phyloP scores from a whole-genome alignment of 306 rosid species.

The Lathyrus aphaca region DNA sequence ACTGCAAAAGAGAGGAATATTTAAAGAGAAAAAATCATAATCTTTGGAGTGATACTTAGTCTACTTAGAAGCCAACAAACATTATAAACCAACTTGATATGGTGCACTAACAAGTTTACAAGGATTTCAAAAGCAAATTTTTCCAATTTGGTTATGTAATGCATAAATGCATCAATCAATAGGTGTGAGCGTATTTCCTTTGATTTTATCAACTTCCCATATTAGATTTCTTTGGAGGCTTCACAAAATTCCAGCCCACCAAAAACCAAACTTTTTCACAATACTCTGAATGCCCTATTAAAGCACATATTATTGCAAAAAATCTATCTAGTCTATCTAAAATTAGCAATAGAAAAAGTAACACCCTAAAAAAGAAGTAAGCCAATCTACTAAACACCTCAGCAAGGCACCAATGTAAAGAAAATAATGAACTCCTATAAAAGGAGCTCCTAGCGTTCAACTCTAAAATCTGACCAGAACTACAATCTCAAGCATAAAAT shows the following conservation, averaged over 20 bases:
- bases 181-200: not conserved
- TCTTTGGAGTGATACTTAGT: constrained; percentile 16
- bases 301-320: not conserved
- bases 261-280: not conserved
- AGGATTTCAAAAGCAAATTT: constrained; percentile 12
- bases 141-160: not conserved
- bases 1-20: constrained; percentile 50
- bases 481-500: not conserved
- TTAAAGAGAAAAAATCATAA: constrained; percentile 35
- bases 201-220: not conserved
- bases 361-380: not conserved
- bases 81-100: constrained; percentile 8
- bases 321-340: not conserved
- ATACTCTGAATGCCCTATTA: not conserved
- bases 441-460: not conserved
- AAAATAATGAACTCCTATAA: not conserved
- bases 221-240: not conserved
- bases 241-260: not conserved
- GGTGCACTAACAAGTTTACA: constrained; percentile 2
- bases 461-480: constrained; percentile 5
- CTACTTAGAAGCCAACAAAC: constrained; percentile 19
- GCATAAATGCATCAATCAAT: not conserved
- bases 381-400: not conserved
- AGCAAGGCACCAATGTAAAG: not conserved
- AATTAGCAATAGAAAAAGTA: not conserved